Conservation (phyloP, 176 grass and related monocot genomes). For the Musa itinerans region DNA sequence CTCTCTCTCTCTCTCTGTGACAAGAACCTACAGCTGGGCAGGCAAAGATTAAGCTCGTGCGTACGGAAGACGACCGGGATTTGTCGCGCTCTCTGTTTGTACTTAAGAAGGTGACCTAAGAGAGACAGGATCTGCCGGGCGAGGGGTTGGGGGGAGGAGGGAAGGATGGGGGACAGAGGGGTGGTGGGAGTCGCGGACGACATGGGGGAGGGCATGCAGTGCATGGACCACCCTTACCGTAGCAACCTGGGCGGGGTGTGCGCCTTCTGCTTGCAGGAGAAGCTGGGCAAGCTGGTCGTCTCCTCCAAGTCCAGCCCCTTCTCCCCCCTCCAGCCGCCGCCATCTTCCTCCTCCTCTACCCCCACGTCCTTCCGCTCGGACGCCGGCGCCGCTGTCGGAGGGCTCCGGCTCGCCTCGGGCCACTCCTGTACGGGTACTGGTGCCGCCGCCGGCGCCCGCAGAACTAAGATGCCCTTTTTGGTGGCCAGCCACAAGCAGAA, state of each 20-base stretch:
- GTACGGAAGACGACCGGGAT: not conserved
- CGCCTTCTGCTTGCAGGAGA: slow-evolving; percentile 97
- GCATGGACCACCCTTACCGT: slow-evolving; percentile 84
- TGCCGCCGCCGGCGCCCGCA: not conserved
- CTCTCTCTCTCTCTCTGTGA: no score
- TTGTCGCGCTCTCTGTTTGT: not conserved
- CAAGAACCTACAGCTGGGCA: no score
- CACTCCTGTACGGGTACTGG: not conserved
- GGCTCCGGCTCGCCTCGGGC: not conserved
- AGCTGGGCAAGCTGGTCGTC: slow-evolving; percentile 87
- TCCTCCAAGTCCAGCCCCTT: slow-evolving; percentile 81
- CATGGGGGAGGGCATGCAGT: slow-evolving; percentile 44
- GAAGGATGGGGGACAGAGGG: slow-evolving; percentile 2
- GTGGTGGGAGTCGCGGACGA: slow-evolving; percentile 13
- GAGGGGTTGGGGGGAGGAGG: not conserved
- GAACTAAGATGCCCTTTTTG: not conserved
- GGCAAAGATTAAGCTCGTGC: no score
- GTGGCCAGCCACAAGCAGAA: not conserved
- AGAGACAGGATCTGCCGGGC: not conserved
- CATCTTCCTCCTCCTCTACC: slow-evolving; percentile 34
- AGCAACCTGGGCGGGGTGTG: slow-evolving; percentile 74
- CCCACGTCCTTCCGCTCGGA: slow-evolving; percentile 24
- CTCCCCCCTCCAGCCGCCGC: slow-evolving; percentile 53
- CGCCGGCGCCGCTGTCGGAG: slow-evolving; percentile 9
- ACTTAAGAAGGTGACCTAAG: not conserved